Percentiles rank a stretch among this genome's conserved stretches.
Conservation (phyloP, 768 basidiomycete genomes). For the Solioccasus polychromus region DNA sequence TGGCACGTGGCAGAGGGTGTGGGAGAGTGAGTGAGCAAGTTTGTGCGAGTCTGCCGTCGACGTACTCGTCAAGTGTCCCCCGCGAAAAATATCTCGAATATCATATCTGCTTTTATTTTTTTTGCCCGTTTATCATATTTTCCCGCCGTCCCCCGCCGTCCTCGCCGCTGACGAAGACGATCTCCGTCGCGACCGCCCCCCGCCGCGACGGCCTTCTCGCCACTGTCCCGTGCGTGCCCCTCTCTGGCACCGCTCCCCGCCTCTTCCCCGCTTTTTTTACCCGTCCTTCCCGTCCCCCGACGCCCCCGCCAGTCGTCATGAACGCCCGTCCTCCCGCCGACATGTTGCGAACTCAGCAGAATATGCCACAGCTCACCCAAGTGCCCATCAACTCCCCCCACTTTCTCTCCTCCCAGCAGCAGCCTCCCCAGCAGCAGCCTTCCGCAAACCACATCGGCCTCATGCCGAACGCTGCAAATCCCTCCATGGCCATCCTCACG, state of each 20-base stretch:
- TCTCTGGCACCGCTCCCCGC: neutral
- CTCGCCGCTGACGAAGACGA: constrained; percentile 10
- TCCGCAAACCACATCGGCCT: constrained; percentile 34
- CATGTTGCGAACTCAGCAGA: constrained; percentile 43
- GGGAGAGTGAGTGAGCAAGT: constrained; percentile 23
- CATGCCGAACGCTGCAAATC: constrained; percentile 33
- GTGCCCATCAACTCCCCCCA: constrained; percentile 35
- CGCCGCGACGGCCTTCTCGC: constrained; percentile 8
- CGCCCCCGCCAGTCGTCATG: constrained; percentile 34
- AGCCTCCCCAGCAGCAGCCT: constrained; percentile 35
- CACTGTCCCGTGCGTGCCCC: constrained; percentile 1
- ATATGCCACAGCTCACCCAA: constrained; percentile 39
- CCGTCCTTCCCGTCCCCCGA: neutral
- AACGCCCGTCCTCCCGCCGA: constrained; percentile 45
- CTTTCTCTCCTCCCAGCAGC: constrained; percentile 39
- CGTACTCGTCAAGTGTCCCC: constrained; percentile 25
- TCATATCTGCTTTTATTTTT: constrained; percentile 27
- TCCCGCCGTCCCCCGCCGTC: neutral
- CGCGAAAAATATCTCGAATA: constrained; percentile 26
- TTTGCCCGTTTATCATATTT: constrained; percentile 12
- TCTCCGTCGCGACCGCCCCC: constrained; percentile 16
- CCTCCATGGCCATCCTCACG: constrained; percentile 40
- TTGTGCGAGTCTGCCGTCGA: constrained; percentile 30
- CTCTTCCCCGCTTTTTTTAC: constrained; percentile 3
- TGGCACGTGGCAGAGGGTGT: constrained; percentile 33